A percentile compares a stretch with the other conserved stretches of the same genome.
These are phyloP conservation scores for Priceomyces carsonii DNA, from an alignment of 805 yeast genomes.

Conservation along the genomic window DNA sequence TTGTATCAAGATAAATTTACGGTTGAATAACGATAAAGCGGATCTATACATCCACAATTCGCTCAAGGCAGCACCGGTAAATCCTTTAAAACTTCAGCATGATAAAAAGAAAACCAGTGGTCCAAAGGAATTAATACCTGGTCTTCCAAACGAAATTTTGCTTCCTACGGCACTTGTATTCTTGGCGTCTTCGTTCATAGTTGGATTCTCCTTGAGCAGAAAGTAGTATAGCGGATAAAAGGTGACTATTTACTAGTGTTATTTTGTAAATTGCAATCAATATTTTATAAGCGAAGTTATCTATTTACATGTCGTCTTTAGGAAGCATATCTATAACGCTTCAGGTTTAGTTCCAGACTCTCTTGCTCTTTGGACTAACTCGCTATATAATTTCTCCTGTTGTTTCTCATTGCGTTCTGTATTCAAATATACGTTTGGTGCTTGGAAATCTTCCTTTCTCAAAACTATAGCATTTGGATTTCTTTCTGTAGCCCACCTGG, in stretches of 20 bases:
- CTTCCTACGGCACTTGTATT: conserved; percentile 65
- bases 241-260: too few relatives aligned
- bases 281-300: too few relatives aligned
- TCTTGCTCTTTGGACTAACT: conserved; percentile 50
- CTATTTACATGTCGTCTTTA: too few relatives aligned
- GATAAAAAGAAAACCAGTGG: conserved; percentile 16
- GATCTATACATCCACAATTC: conserved; percentile 74
- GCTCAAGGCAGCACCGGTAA: conserved; percentile 41
- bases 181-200: conserved; percentile 57
- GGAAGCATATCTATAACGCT: too few relatives aligned
- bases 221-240: too few relatives aligned
- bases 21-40: conserved; percentile 56
- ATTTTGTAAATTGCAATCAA: too few relatives aligned
- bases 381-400: conserved; percentile 46
- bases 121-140: conserved; percentile 37
- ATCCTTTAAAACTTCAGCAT: conserved; percentile 12
- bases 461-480: conserved; percentile 77
- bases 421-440: conserved; percentile 58
- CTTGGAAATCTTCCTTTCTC: conserved; percentile 52
- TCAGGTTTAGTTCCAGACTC: too few relatives aligned
- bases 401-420: conserved; percentile 48
- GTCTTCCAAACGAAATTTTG: conserved; percentile 59
- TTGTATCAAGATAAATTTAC: conserved; percentile 60
- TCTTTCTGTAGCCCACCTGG: conserved; percentile 55
- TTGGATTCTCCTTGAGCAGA: conserved; percentile 56